phyloP scores from a whole-genome alignment of 352 stramenopile species.

The Globisporangium lucens region DNA sequence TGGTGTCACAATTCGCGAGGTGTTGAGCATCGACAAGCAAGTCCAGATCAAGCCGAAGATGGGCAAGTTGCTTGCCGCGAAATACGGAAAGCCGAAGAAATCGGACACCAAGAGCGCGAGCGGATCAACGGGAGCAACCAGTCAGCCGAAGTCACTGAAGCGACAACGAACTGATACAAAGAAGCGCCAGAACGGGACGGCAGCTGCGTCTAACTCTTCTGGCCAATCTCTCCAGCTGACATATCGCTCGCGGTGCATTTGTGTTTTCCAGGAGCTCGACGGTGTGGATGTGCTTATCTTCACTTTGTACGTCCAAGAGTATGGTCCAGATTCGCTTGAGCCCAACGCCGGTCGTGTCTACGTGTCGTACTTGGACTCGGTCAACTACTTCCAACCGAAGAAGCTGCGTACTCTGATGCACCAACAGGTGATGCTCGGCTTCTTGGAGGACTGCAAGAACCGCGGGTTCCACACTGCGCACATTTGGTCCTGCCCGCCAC shows the following conservation, averaged over 20 bases:
- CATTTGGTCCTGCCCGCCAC: constrained; percentile 88
- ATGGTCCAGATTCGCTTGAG: constrained; percentile 62
- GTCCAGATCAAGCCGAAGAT: constrained; percentile 86
- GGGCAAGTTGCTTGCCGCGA: constrained; percentile 62
- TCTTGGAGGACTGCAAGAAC: constrained; percentile 85
- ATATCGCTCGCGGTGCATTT: constrained; percentile 88
- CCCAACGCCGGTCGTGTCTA: constrained; percentile 84
- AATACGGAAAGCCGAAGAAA: constrained; percentile 68
- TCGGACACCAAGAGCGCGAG: constrained; percentile 18
- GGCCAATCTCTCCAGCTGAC: constrained; percentile 58
- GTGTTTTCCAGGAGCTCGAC: constrained; percentile 87
- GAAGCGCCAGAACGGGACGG: constrained; percentile 31
- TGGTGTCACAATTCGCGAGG: constrained; percentile 83
- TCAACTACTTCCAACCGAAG: constrained; percentile 89
- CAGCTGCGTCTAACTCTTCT: constrained; percentile 20
- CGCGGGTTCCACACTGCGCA: constrained; percentile 85
- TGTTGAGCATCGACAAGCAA: constrained; percentile 85
- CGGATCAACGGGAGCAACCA: constrained; percentile 17
- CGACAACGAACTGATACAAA: constrained; percentile 40
- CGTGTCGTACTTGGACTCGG: constrained; percentile 87
- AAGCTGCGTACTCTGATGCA: constrained; percentile 87
- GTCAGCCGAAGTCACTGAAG: constrained; percentile 66
- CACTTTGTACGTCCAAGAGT: constrained; percentile 88
- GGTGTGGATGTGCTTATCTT: constrained; percentile 88
- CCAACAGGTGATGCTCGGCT: constrained; percentile 87